Percentiles rank a stretch among this genome's conserved stretches.
These are phyloP conservation scores for Glutinoglossum americanum DNA, from an alignment of 495 filamentous ascomycete genomes.

Conservation along the genomic window DNA sequence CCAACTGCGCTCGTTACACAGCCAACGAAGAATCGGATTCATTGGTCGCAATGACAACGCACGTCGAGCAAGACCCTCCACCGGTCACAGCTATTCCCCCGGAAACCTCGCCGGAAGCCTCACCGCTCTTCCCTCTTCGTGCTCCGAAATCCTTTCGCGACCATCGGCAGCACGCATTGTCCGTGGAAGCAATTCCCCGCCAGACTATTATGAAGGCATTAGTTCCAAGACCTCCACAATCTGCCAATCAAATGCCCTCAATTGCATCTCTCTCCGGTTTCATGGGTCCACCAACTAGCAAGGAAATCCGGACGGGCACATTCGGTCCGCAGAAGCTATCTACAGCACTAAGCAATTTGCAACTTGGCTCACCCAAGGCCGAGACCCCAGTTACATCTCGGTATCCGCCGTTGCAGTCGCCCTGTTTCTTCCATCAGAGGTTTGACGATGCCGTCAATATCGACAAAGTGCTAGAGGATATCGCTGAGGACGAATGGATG, in stretches of 20 bases:
- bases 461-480: constrained; percentile 86
- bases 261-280: constrained; percentile 21
- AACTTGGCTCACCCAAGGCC: constrained; percentile 8
- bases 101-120: not conserved
- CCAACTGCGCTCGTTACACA: not conserved
- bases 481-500: constrained; percentile 68
- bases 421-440: constrained; percentile 90
- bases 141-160: constrained; percentile 1
- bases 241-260: constrained; percentile 26
- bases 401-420: constrained; percentile 52
- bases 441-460: constrained; percentile 94
- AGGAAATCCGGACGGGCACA: not conserved
- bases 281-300: not conserved
- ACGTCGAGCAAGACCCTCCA: not conserved
- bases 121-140: not conserved
- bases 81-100: not conserved
- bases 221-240: constrained; percentile 45
- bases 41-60: not conserved
- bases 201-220: constrained; percentile 82
- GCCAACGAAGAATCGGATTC: not conserved
- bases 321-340: not conserved
- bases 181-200: constrained; percentile 51
- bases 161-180: constrained; percentile 16
- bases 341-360: not conserved
- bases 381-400: constrained; percentile 34